Evolutionary conservation across 2,329 filamentous ascomycete species (phyloP).

Genomic region (Alternaria metachromatica): DNA sequence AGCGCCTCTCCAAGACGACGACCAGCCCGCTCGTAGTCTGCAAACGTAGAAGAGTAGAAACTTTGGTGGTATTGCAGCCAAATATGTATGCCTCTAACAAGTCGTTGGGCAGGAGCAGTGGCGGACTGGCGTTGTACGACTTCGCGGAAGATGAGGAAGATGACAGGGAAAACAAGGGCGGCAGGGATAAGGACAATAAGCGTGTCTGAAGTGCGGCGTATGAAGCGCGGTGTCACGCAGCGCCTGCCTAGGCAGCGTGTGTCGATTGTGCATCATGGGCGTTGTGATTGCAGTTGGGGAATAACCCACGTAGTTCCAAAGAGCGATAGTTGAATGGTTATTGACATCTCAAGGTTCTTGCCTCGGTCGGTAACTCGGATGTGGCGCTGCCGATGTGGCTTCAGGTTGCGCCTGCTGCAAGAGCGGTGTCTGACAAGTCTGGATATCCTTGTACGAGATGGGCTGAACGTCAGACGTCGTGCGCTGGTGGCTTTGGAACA

Average conservation of each 20-base stretch:
- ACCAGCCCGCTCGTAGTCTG: not conserved
- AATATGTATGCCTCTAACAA: not conserved
- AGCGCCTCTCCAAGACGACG: not conserved
- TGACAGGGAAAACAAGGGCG: not conserved
- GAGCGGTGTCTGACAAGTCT: not conserved
- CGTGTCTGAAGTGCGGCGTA: not conserved
- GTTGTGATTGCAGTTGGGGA: not conserved
- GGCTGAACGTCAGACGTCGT: not conserved
- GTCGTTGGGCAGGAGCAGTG: not conserved
- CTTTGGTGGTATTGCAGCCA: not conserved
- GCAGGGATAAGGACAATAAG: not conserved
- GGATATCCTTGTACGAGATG: not conserved
- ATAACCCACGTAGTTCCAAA: not conserved
- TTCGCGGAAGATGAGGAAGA: not conserved
- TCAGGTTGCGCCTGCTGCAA: not conserved
- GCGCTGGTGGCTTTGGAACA: not conserved
- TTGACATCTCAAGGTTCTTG: too few relatives aligned
- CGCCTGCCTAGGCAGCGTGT: not conserved
- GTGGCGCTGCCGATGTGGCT: slow-evolving; percentile 5
- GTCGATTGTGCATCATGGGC: not conserved
- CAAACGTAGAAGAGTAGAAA: not conserved
- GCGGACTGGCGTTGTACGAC: not conserved
- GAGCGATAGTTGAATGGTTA: not conserved
- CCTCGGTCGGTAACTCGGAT: not conserved
- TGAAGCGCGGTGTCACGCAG: not conserved